Conservation (phyloP, 805 yeast species). For the Nakazawaea wyomingensis region DNA sequence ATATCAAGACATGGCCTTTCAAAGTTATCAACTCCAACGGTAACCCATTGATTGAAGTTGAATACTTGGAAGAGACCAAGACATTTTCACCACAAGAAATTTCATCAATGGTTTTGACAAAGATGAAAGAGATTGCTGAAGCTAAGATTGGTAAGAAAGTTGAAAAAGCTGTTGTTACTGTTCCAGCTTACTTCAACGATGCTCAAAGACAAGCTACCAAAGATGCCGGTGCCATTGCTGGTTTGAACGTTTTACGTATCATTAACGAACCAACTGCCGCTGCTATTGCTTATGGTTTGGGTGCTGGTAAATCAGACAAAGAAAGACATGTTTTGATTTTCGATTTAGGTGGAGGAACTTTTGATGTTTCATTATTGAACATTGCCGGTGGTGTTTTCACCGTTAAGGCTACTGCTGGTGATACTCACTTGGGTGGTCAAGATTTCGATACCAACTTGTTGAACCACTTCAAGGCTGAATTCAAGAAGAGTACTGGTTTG, state of each 20-base stretch:
- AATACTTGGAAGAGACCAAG: conserved; percentile 64
- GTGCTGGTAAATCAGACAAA: conserved; percentile 75
- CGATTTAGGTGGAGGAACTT: conserved; percentile 99
- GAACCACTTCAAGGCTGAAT: conserved; percentile 87
- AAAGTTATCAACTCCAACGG: conserved; percentile 60
- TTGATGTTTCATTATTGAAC: conserved; percentile 90
- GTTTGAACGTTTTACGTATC: conserved; percentile 72
- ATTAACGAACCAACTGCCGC: conserved; percentile 91
- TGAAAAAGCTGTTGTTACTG: conserved; percentile 72
- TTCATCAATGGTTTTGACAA: conserved; percentile 71
- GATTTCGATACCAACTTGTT: conserved; percentile 96
- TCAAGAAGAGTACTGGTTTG: conserved; percentile 85
- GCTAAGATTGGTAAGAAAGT: conserved; percentile 67
- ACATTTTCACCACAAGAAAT: conserved; percentile 71
- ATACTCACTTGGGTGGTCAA: conserved; percentile 99
- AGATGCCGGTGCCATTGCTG: conserved; percentile 79
- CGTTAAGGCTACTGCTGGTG: conserved; percentile 98
- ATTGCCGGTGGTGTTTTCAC: conserved; percentile 96
- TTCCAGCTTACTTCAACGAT: conserved; percentile 78
- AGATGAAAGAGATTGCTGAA: conserved; percentile 81
- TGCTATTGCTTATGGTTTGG: conserved; percentile 98
- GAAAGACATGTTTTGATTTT: conserved; percentile 89
- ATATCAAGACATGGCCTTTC: conserved; percentile 88
- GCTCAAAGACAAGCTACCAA: conserved; percentile 80
- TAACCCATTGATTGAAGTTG: conserved; percentile 66